phyloP scores from a whole-genome alignment of 768 basidiomycete species.

The Termitomyces sp. region DNA sequence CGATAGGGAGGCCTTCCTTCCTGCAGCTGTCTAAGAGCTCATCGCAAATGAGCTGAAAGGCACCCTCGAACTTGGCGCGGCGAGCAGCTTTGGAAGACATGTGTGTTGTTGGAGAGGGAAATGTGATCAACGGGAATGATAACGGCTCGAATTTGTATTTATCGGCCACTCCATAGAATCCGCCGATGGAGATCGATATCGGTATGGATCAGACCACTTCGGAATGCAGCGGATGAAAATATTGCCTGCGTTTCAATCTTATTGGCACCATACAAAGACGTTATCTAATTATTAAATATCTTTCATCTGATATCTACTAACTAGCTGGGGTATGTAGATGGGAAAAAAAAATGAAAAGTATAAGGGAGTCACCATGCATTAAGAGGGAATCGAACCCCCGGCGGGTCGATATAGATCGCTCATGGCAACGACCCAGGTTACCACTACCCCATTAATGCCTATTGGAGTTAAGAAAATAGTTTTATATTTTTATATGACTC shows the following conservation, averaged over 20 bases:
- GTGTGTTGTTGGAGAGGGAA: background rate
- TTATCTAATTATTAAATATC: no score
- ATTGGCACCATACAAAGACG: no score
- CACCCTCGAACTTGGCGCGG: constrained; percentile 62
- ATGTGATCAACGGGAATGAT: background rate
- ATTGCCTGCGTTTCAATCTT: no score
- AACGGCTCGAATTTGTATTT: background rate
- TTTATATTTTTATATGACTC: no score
- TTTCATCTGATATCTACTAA: no score
- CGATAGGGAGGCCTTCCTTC: constrained; percentile 72
- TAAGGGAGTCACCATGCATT: constrained; percentile 35
- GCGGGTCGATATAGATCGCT: constrained; percentile 50
- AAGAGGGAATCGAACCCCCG: constrained; percentile 87
- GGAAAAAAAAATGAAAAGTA: no score
- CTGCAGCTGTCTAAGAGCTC: constrained; percentile 71
- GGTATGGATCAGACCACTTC: constrained; percentile 3
- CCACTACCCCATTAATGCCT: constrained; percentile 2
- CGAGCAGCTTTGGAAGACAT: constrained; percentile 23
- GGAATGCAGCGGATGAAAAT: background rate
- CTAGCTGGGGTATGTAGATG: no score
- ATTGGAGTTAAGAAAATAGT: no score
- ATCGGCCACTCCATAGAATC: background rate
- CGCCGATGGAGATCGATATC: background rate
- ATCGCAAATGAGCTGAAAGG: constrained; percentile 66
- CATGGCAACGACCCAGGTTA: constrained; percentile 3